phyloP scores from a whole-genome alignment of 139 green algal species.

The Closterium sp. region DNA sequence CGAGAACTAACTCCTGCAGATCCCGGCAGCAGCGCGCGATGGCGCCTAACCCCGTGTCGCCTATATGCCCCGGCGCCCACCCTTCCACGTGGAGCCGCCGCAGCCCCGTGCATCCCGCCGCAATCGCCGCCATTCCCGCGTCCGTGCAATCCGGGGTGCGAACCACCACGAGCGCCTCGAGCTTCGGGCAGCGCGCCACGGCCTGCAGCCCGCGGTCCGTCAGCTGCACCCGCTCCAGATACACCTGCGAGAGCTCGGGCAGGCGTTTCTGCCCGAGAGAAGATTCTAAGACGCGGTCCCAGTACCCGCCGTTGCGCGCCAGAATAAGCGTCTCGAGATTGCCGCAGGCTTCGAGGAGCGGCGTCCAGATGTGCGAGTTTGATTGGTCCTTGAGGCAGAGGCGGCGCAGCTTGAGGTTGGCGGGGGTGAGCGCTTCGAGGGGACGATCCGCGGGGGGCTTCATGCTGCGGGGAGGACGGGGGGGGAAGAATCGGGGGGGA shows the following conservation, averaged over 20 bases:
- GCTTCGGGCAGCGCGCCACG: slow-evolving; percentile 24
- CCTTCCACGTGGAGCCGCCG: slow-evolving; percentile 27
- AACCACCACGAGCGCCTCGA: slow-evolving; percentile 35
- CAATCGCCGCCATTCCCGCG: slow-evolving; percentile 17
- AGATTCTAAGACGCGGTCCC: slow-evolving; percentile 19
- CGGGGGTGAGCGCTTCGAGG: neutral
- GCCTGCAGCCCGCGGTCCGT: slow-evolving; percentile 24
- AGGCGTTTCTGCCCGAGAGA: slow-evolving; percentile 2
- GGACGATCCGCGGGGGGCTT: neutral
- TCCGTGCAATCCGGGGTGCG: slow-evolving; percentile 20
- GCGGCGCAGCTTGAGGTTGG: neutral
- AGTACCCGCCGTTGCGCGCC: slow-evolving; percentile 29
- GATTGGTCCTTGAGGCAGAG: slow-evolving; percentile 41
- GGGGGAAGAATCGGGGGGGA: too few species aligned
- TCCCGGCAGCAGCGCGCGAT: slow-evolving; percentile 15
- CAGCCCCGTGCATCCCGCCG: slow-evolving; percentile 8
- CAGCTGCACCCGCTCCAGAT: slow-evolving; percentile 28
- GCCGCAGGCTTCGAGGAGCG: slow-evolving; percentile 3
- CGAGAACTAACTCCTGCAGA: slow-evolving; percentile 38
- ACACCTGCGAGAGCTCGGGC: slow-evolving; percentile 34
- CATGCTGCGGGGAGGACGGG: neutral
- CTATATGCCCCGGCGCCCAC: slow-evolving; percentile 22
- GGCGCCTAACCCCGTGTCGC: slow-evolving; percentile 4
- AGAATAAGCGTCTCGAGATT: slow-evolving; percentile 35
- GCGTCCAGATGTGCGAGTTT: slow-evolving; percentile 16